Conservation (phyloP, 106 monocot species). For the Dendrobium officinale region DNA sequence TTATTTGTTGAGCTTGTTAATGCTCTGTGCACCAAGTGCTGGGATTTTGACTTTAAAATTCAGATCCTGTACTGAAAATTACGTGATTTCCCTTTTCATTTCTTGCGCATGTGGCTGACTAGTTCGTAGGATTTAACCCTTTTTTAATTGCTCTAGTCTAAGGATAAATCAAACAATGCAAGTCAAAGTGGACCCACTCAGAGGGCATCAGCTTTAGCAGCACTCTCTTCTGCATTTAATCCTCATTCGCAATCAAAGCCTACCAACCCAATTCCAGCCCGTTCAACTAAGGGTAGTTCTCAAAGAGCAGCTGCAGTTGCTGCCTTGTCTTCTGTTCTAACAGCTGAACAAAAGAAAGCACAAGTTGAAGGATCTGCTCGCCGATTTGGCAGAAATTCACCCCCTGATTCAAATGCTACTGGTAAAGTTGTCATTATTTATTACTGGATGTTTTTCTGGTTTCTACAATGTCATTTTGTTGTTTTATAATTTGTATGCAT, state of each 20-base stretch:
- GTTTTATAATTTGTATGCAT: too few relatives aligned
- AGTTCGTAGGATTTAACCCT: background rate
- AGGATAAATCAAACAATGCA: constrained; percentile 30
- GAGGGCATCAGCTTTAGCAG: constrained; percentile 62
- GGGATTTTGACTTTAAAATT: too few relatives aligned
- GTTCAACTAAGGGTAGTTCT: constrained; percentile 41
- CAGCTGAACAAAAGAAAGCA: constrained; percentile 53
- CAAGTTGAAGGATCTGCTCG: constrained; percentile 29
- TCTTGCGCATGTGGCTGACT: background rate
- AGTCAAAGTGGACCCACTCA: constrained; percentile 49
- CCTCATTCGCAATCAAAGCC: constrained; percentile 40
- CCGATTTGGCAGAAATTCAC: constrained; percentile 40
- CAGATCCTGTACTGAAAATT: too few relatives aligned
- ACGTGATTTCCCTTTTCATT: too few relatives aligned
- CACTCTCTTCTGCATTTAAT: constrained; percentile 71
- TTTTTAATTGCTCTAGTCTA: constrained; percentile 18
- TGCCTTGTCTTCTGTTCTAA: constrained; percentile 70
- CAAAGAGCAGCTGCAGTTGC: constrained; percentile 97
- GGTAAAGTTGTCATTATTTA: constrained; percentile 23
- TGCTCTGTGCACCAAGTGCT: too few relatives aligned
- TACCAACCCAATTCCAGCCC: constrained; percentile 32
- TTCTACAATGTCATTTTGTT: too few relatives aligned
- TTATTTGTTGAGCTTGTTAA: too few relatives aligned
- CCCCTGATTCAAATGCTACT: constrained; percentile 24
- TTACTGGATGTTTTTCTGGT: too few relatives aligned